These are phyloP conservation scores for Colletotrichum camelliae DNA, from an alignment of 2,329 filamentous ascomycete species.

Conservation along the genomic window DNA sequence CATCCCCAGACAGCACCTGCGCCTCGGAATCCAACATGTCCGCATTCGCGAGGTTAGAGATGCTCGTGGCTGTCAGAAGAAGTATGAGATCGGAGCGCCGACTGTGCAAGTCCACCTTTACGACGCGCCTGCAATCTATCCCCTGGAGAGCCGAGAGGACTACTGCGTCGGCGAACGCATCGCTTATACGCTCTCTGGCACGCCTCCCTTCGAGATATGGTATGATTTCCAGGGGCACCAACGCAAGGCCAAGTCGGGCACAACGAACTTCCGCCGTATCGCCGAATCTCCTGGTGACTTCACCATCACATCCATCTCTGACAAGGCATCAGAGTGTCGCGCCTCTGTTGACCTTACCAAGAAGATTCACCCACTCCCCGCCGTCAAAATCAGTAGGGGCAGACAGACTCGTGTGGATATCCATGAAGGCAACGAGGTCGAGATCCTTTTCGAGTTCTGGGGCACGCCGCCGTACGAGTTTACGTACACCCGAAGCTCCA, in stretches of 20 bases:
- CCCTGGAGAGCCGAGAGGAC: constrained; percentile 82
- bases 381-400: constrained; percentile 88
- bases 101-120: constrained; percentile 91
- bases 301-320: constrained; percentile 83
- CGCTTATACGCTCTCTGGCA: constrained; percentile 88
- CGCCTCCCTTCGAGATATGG: constrained; percentile 89
- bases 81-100: constrained; percentile 72
- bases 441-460: constrained; percentile 94
- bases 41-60: constrained; percentile 91
- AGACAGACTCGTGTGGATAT: constrained; percentile 85
- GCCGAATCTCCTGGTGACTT: constrained; percentile 92
- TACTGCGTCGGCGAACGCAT: constrained; percentile 97
- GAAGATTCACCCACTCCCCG: constrained; percentile 88
- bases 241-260: constrained; percentile 79
- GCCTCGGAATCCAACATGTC: constrained; percentile 87
- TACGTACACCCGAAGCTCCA: constrained; percentile 91
- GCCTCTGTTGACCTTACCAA: constrained; percentile 81
- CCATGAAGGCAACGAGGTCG: constrained; percentile 92
- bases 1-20: constrained; percentile 84
- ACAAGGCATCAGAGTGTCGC: constrained; percentile 87
- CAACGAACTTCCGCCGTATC: constrained; percentile 89
- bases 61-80: constrained; percentile 82
- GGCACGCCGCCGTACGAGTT: constrained; percentile 97
- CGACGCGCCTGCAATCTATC: constrained; percentile 89
- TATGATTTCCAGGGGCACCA: constrained; percentile 85